phyloP scores from a whole-genome alignment of 2,329 filamentous ascomycete genomes.

The Fusarium citri region DNA sequence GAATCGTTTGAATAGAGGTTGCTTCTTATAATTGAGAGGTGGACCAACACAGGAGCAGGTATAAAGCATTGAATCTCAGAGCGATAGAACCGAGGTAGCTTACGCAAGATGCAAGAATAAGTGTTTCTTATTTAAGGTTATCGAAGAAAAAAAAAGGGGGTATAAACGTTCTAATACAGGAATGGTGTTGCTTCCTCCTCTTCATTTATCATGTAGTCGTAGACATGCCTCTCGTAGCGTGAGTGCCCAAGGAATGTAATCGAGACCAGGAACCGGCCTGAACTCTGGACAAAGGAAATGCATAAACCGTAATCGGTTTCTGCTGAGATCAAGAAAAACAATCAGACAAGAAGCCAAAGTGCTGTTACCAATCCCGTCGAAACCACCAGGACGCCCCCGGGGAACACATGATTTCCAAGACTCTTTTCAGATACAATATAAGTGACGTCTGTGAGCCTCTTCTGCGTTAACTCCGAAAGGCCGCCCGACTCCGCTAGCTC shows the following conservation, averaged over 20 bases:
- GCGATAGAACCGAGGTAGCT: slow-evolving; percentile 43
- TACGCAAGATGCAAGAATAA: slow-evolving; percentile 44
- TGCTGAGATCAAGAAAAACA: neutral
- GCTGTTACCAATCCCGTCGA: slow-evolving; percentile 20
- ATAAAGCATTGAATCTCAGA: slow-evolving; percentile 40
- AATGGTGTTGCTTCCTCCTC: slow-evolving; percentile 12
- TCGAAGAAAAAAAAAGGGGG: slow-evolving; percentile 27
- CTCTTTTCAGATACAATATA: slow-evolving; percentile 51
- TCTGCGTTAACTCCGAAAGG: slow-evolving; percentile 51
- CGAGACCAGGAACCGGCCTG: slow-evolving; percentile 34
- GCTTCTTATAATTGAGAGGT: slow-evolving; percentile 22
- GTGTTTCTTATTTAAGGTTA: slow-evolving; percentile 41
- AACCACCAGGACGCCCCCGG: slow-evolving; percentile 24
- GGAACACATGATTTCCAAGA: slow-evolving; percentile 37
- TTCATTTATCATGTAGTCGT: slow-evolving; percentile 29
- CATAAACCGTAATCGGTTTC: neutral
- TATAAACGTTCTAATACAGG: slow-evolving; percentile 38
- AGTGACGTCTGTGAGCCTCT: slow-evolving; percentile 49
- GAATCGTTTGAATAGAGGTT: slow-evolving; percentile 26
- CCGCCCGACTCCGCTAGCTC: slow-evolving; percentile 58
- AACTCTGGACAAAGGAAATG: slow-evolving; percentile 17
- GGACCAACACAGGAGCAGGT: slow-evolving; percentile 23
- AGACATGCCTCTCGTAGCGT: neutral
- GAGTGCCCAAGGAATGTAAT: slow-evolving; percentile 5
- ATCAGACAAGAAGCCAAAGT: slow-evolving; percentile 36